A percentile compares a stretch with the other conserved stretches of the same genome.
Conservation (phyloP, 176 grass and related monocot genomes). For the Eragrostis curvula region DNA sequence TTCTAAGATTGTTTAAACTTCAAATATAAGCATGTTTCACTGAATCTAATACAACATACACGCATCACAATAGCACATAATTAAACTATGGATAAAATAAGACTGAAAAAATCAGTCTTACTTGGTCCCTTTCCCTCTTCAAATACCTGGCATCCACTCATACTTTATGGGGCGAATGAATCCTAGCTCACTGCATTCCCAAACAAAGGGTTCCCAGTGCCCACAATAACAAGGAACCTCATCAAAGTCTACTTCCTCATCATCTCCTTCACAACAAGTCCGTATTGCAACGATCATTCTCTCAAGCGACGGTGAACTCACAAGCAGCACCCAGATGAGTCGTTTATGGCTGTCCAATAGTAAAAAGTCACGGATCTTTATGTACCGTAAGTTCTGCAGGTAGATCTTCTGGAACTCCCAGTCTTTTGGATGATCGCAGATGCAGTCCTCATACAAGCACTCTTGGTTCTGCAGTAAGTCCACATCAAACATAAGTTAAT, state of each 20-base stretch:
- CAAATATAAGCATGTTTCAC: no score
- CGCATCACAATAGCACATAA: no score
- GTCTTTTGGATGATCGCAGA: neutral
- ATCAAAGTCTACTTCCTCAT: neutral
- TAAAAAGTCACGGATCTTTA: neutral
- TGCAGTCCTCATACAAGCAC: neutral
- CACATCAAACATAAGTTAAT: no score
- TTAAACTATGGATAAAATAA: no score
- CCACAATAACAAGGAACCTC: neutral
- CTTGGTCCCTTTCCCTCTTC: no score
- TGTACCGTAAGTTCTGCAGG: neutral
- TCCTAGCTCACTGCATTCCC: neutral
- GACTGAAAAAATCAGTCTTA: no score
- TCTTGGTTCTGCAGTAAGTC: neutral
- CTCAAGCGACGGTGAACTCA: neutral
- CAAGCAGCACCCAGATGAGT: neutral
- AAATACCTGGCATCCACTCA: neutral
- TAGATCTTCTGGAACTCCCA: neutral
- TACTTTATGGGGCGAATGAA: neutral
- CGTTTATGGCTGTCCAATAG: neutral
- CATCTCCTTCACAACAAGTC: neutral
- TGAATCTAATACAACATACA: no score
- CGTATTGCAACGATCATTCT: neutral
- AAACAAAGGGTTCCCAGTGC: neutral
- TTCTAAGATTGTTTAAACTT: no score